Base-by-base conservation (phyloP, 2,329 filamentous ascomycete species). In the Alternaria sp. region DNA sequence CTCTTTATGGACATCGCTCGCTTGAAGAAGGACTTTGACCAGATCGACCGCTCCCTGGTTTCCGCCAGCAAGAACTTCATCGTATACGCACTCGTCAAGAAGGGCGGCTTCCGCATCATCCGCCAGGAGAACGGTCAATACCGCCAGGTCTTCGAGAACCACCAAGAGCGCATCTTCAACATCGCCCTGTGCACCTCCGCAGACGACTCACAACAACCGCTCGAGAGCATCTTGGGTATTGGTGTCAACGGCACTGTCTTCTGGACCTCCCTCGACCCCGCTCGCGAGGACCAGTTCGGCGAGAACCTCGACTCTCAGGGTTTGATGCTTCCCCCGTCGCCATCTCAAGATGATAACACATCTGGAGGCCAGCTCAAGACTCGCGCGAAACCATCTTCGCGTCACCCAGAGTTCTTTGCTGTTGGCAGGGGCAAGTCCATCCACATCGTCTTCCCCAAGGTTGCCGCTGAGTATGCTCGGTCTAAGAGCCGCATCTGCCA, bases 191-290 rank as follows among this genome's bases (percentile, higher is more conserved):
- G 93, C 58, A 88, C 89, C 21, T 85, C 88, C 4, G 79, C 86
- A 32, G 87, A 89, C 45, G 83, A 86, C 17, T 77, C 81, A 45
- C 63, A 66, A 19, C 63, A 72, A 23, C 56, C 67, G 30, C 54
- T 73, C 21, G 93, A 99, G 79, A 89, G 92, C 50, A 91, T 98
- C 57, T 90, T 99, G 59, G 95, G 92, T 44, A 98, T 96, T 60
- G 95, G 95, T 62, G 91, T 97, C 71, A 97, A 95, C 74, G 96
- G 96, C 47, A 92, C 94, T 10, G 93, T 98, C n/a, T 97, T 98
- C 83, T 99, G 96, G 92, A 90, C 93, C 11, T 90, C 89, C 64
- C 90, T 92, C 57, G 72, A 77, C 19, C 67, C 73, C n/a, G 56
- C 58, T 6, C 73, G 76, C n/a, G 77, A 79, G 47, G 77, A 78